These are phyloP conservation scores for Quillaja saponaria DNA, from an alignment of 306 rosid species.

Conservation along the genomic window DNA sequence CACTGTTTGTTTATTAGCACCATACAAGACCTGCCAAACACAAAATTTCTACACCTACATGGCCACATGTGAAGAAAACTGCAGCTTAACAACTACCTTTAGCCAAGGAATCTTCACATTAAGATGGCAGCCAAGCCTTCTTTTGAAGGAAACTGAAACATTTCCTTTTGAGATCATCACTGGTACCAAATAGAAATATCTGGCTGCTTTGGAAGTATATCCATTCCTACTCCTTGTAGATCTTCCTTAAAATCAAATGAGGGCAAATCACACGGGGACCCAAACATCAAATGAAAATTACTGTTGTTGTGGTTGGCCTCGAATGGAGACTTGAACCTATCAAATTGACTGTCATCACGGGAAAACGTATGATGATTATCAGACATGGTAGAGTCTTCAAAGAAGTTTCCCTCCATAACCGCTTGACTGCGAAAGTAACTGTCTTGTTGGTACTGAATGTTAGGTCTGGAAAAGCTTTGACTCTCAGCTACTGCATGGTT, in stretches of 20 bases:
- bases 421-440: constrained; percentile 46
- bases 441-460: constrained; percentile 44
- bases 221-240: constrained; percentile 45
- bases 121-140: constrained; percentile 7
- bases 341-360: constrained; percentile 51
- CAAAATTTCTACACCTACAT: constrained; percentile 37
- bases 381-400: constrained; percentile 38
- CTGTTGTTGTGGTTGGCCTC: constrained; percentile 45
- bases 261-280: constrained; percentile 52
- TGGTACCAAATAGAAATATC: constrained; percentile 57
- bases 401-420: constrained; percentile 48
- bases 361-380: constrained; percentile 38
- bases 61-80: constrained; percentile 33
- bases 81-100: constrained; percentile 21
- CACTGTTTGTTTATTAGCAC: constrained; percentile 43
- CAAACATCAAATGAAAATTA: constrained; percentile 47
- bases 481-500: constrained; percentile 29
- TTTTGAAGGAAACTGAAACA: constrained; percentile 19
- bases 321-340: constrained; percentile 50
- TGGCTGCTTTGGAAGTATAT: constrained; percentile 46
- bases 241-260: constrained; percentile 58
- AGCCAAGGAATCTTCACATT: constrained; percentile 38
- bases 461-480: constrained; percentile 42
- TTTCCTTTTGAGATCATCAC: constrained; percentile 26
- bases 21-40: constrained; percentile 32